Evolutionary conservation across 2,329 filamentous ascomycete species (phyloP), one percentile per base, ranked within the genome.

Genomic region (Cadophora sp.): DNA sequence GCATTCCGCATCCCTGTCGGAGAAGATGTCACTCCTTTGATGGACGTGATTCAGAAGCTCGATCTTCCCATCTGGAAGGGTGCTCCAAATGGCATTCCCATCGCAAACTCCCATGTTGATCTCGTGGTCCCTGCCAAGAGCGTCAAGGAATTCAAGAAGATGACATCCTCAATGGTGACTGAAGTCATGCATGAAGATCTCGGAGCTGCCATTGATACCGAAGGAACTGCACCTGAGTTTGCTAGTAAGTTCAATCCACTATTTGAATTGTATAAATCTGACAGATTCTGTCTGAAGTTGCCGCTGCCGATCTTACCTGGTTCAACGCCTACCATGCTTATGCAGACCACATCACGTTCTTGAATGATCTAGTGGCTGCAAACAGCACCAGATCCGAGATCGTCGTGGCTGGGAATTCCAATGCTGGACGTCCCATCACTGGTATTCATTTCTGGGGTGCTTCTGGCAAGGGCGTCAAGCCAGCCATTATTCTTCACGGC

Each of bases 361-460:
- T 84, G 71, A 76, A 78, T 3, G 80, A 83, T 65, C 76, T 88
- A 13, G 79, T 81, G 33, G 76, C 78, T 1, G 72, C 78, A 3
- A 83, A 83, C 71, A 79, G 84, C 3, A 69, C 75, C 4, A 82
- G 84, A 68, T 80, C 85, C 0, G 80, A 83, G 66, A 76, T 85
- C n/a, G 79, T 87, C 43, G 80, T 78, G 7, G 78, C 81, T 2
- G 86, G 86, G 3, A 80, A 75, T 30, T 85, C 84, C 0, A 76
- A 79, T 41, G 75, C 84, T 61, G 83, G 83, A 2, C 80, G 82
- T 47, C 69, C 78, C 3, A 79, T 82, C 59, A 78, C 76, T 22
- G 80, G 80, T n/a, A 77, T 88, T 50, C 85, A 87, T 68, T 79
- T 88, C 62, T 88, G 80, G 76, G 86, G 85, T 1, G 78, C 73